A percentile compares a stretch with the other conserved stretches of the same genome.
These are phyloP conservation scores for Coemansia sp. DNA, from an alignment of 192 early-diverging fungal genomes.

Conservation along the genomic window DNA sequence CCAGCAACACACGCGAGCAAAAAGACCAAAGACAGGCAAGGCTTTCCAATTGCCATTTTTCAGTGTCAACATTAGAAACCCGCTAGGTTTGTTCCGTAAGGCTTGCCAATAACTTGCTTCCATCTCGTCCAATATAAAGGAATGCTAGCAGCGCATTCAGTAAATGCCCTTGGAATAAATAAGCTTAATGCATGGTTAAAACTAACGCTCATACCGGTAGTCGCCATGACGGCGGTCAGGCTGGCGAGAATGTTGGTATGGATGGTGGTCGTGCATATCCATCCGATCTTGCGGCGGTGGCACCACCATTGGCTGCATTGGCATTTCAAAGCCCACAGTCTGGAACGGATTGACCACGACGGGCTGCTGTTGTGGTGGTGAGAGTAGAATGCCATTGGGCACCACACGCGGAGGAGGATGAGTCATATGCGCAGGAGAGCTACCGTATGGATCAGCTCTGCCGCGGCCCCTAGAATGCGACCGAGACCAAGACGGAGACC, in stretches of 20 bases:
- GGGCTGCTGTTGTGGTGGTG: neutral
- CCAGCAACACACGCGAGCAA: neutral
- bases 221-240: neutral
- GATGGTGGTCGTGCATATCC: neutral
- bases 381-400: neutral
- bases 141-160: neutral
- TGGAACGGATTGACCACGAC: slow-evolving; percentile 3
- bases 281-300: neutral
- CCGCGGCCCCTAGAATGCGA: slow-evolving; percentile 7
- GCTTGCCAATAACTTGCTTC: too few relatives aligned
- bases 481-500: slow-evolving; percentile 22
- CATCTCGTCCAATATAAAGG: neutral
- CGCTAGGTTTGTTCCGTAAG: too few relatives aligned
- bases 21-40: neutral
- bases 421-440: neutral
- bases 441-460: neutral
- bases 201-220: neutral
- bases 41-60: neutral
- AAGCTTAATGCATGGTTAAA: too few relatives aligned
- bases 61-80: too few relatives aligned
- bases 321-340: neutral
- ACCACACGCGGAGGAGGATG: neutral
- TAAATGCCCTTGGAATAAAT: neutral
- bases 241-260: neutral
- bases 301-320: neutral